phyloP scores from a whole-genome alignment of 306 rosid genomes.

The Citrullus amarus region DNA sequence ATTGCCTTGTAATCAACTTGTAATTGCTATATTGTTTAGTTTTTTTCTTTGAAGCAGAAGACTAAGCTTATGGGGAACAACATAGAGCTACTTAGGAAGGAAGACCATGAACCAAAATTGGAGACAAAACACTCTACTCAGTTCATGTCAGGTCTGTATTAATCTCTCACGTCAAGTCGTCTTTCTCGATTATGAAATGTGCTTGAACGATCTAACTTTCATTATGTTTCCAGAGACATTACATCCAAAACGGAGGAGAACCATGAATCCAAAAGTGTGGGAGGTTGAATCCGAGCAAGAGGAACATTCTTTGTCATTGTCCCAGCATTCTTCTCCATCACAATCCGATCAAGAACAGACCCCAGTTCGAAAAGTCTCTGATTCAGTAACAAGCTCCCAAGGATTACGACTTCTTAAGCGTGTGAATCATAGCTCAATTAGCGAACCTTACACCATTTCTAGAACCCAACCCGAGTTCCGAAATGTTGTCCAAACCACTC shows the following conservation, averaged over 20 bases:
- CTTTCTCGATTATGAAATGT: background rate
- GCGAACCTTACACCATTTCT: slow-evolving; percentile 16
- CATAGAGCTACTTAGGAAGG: slow-evolving; percentile 22
- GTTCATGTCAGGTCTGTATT: slow-evolving; percentile 41
- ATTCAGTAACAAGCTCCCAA: slow-evolving; percentile 34
- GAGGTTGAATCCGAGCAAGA: slow-evolving; percentile 78
- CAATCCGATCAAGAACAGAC: slow-evolving; percentile 81
- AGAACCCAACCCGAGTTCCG: background rate
- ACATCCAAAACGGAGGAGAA: slow-evolving; percentile 76
- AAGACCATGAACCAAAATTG: slow-evolving; percentile 21
- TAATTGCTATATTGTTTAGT: slow-evolving; percentile 2
- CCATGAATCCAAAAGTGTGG: slow-evolving; percentile 39
- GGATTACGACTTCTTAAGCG: slow-evolving; percentile 38
- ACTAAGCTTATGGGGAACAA: slow-evolving; percentile 29
- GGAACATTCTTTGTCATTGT: slow-evolving; percentile 86
- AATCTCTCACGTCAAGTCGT: background rate
- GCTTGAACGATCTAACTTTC: background rate
- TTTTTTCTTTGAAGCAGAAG: slow-evolving; percentile 35
- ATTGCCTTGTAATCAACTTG: background rate
- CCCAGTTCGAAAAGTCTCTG: slow-evolving; percentile 25
- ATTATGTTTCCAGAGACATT: slow-evolving; percentile 27
- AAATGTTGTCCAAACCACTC: background rate
- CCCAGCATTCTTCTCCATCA: slow-evolving; percentile 81
- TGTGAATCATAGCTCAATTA: slow-evolving; percentile 21
- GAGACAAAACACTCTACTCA: slow-evolving; percentile 27